Evolutionary conservation across 805 yeast genomes (phyloP).

Genomic region (Debaryomyces maramus): DNA sequence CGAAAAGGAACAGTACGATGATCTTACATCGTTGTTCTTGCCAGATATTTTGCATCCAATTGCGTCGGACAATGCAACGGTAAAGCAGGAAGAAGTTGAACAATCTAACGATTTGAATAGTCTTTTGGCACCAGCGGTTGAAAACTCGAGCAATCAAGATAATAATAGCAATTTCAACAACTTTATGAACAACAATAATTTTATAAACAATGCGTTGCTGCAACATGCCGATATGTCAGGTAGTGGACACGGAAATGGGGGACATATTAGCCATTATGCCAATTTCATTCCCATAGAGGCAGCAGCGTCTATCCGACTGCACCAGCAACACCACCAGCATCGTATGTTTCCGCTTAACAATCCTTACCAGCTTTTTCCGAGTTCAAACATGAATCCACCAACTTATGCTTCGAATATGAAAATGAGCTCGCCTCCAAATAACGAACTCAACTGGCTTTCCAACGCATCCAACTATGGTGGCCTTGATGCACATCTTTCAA

Average conservation of each 20-base stretch:
- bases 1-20: conserved; percentile 31
- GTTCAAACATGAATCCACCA: neutral
- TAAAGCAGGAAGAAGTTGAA: conserved; percentile 13
- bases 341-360: conserved; percentile 4
- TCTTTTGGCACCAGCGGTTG: neutral
- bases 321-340: conserved; percentile 7
- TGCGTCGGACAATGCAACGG: neutral
- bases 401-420: neutral
- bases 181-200: conserved; percentile 22
- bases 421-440: neutral
- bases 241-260: conserved; percentile 2
- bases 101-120: conserved; percentile 1
- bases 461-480: conserved; percentile 1
- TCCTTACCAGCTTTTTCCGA: conserved; percentile 5
- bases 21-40: conserved; percentile 41
- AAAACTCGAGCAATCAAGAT: neutral
- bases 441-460: neutral
- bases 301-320: conserved; percentile 1
- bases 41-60: conserved; percentile 37
- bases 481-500: conserved; percentile 3
- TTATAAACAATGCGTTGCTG: conserved; percentile 9
- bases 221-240: conserved; percentile 5
- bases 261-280: conserved; percentile 28
- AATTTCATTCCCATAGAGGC: conserved; percentile 27
- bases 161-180: conserved; percentile 15